These are phyloP conservation scores for Drosera capensis DNA, from an alignment of 148 eudicot species.

Conservation along the genomic window DNA sequence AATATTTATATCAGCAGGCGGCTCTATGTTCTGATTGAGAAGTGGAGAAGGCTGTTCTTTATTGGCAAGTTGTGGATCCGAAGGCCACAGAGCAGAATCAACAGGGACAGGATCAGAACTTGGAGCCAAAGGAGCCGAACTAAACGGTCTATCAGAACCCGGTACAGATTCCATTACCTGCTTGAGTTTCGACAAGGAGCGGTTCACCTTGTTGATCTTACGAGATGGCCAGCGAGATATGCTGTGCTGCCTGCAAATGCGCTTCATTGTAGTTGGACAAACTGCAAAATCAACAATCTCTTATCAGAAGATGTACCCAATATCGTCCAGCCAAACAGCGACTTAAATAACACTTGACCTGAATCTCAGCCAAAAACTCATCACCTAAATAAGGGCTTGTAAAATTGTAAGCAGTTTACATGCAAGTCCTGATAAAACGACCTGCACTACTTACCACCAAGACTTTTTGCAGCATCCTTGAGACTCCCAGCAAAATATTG, in stretches of 20 bases:
- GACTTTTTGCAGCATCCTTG: slow-evolving; percentile 88
- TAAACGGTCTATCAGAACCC: slow-evolving; percentile 65
- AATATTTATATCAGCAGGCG: slow-evolving; percentile 8
- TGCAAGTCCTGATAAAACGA: no score
- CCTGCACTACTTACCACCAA: slow-evolving; percentile 93
- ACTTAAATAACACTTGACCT: no score
- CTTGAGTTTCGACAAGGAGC: slow-evolving; percentile 57
- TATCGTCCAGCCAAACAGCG: no score
- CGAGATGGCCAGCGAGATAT: slow-evolving; percentile 86
- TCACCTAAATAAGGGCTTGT: not conserved
- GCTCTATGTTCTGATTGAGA: slow-evolving; percentile 19
- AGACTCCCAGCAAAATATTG: slow-evolving; percentile 92
- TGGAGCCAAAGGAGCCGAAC: slow-evolving; percentile 41
- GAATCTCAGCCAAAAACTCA: no score
- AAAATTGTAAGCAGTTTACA: slow-evolving; percentile 1
- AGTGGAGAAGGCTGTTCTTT: slow-evolving; percentile 30
- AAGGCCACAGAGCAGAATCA: slow-evolving; percentile 44
- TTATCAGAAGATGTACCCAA: no score
- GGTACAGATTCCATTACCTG: slow-evolving; percentile 93
- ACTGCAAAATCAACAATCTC: slow-evolving; percentile 29
- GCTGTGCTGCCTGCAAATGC: slow-evolving; percentile 69
- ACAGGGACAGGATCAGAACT: slow-evolving; percentile 39
- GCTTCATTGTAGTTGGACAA: slow-evolving; percentile 79
- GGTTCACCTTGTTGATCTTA: slow-evolving; percentile 59
- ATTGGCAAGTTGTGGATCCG: slow-evolving; percentile 29